These are phyloP conservation scores for Phascolomyces articulosus DNA, from an alignment of 371 early-diverging fungal species.

Conservation along the genomic window DNA sequence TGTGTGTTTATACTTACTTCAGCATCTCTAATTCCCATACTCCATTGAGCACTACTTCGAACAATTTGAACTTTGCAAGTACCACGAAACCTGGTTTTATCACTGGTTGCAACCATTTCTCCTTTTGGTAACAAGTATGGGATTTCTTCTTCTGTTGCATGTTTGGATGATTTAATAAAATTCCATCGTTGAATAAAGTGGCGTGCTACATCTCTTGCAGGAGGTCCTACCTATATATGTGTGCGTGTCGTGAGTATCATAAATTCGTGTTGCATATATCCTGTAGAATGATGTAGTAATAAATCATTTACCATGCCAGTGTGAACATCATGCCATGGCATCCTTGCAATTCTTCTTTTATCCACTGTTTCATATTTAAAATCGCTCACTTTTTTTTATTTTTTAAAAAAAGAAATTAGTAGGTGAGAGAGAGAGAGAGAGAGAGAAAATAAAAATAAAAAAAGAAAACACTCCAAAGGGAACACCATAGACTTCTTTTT, in stretches of 20 bases:
- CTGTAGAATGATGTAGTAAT: background rate
- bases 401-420: background rate
- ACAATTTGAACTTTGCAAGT: constrained; percentile 73
- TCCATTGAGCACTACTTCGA: constrained; percentile 73
- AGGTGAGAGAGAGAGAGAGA: too few species aligned
- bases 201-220: constrained; percentile 83
- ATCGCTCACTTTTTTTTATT: constrained; percentile 27
- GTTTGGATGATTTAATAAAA: constrained; percentile 72
- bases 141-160: constrained; percentile 64
- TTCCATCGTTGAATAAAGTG: constrained; percentile 96
- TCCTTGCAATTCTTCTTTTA: constrained; percentile 58
- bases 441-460: background rate
- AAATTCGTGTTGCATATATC: background rate
- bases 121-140: constrained; percentile 81
- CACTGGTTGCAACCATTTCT: constrained; percentile 69
- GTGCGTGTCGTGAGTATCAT: background rate
- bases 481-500: background rate
- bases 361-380: constrained; percentile 42
- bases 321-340: constrained; percentile 97
- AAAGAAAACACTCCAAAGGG: background rate
- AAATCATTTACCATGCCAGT: constrained; percentile 55
- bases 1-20: too few species aligned
- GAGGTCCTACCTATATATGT: constrained; percentile 56
- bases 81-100: constrained; percentile 66
- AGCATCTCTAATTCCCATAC: constrained; percentile 60